A percentile compares a stretch with the other conserved stretches of the same genome.
Conservation (phyloP, 139 green algal genomes). For the Micractinium sp. region DNA sequence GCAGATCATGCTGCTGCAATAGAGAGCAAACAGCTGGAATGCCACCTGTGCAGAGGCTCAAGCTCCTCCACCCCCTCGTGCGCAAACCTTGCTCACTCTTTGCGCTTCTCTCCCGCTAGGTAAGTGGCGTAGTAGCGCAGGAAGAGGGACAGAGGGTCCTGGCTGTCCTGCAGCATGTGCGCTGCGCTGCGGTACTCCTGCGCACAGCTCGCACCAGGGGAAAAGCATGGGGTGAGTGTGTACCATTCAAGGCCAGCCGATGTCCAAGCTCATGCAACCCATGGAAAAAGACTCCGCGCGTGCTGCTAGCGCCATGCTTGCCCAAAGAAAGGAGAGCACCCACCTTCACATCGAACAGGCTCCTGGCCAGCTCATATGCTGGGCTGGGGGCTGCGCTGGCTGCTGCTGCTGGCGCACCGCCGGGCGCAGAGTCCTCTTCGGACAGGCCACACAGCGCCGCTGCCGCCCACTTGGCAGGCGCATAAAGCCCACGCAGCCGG, state of each 20-base stretch:
- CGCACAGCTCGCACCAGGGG: not conserved
- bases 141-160: constrained; percentile 67
- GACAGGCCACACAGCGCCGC: constrained; percentile 75
- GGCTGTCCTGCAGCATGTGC: constrained; percentile 59
- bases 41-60: too few relatives aligned
- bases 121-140: constrained; percentile 84
- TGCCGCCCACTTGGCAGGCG: constrained; percentile 75
- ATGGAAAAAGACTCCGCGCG: too few relatives aligned
- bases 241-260: too few relatives aligned
- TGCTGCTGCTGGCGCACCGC: not conserved
- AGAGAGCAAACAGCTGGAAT: not conserved
- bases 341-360: constrained; percentile 78
- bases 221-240: not conserved
- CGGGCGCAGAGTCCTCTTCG: constrained; percentile 17
- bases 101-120: constrained; percentile 87
- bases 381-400: constrained; percentile 3
- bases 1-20: too few relatives aligned
- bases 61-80: not conserved
- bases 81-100: constrained; percentile 61
- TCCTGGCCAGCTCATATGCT: constrained; percentile 63
- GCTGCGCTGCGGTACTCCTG: constrained; percentile 83
- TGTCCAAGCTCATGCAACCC: not conserved
- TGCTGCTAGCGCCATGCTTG: not conserved
- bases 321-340: not conserved
- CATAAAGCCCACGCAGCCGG: constrained; percentile 54